phyloP scores from a whole-genome alignment of 2,329 filamentous ascomycete genomes.

The Septoria linicola region DNA sequence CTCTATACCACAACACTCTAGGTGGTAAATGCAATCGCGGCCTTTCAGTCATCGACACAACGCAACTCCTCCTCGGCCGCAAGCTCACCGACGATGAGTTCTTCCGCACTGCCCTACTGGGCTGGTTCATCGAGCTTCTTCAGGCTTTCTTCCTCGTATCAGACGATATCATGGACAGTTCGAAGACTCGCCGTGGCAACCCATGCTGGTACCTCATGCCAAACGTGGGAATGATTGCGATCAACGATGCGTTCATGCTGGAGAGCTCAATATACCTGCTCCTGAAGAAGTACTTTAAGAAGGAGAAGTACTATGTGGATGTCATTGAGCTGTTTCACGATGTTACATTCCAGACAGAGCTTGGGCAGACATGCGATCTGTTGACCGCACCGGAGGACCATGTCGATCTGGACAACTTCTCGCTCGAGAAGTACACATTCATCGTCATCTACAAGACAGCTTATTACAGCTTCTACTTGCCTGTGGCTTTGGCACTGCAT shows the following conservation, averaged over 20 bases:
- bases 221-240: slow-evolving; percentile 89
- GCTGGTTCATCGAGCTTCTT: slow-evolving; percentile 97
- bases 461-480: slow-evolving; percentile 98
- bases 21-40: slow-evolving; percentile 99
- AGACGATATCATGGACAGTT: slow-evolving; percentile 97
- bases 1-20: slow-evolving; percentile 78
- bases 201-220: slow-evolving; percentile 96
- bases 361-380: slow-evolving; percentile 91
- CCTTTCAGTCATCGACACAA: slow-evolving; percentile 94
- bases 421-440: slow-evolving; percentile 90
- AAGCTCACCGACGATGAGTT: slow-evolving; percentile 78
- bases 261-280: slow-evolving; percentile 87
- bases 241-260: slow-evolving; percentile 98
- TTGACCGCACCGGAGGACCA: slow-evolving; percentile 93
- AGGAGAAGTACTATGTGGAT: slow-evolving; percentile 83
- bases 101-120: slow-evolving; percentile 81
- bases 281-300: slow-evolving; percentile 89
- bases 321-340: slow-evolving; percentile 97
- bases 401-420: slow-evolving; percentile 93
- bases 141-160: slow-evolving; percentile 99
- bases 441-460: slow-evolving; percentile 99
- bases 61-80: slow-evolving; percentile 71
- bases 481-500: slow-evolving; percentile 85
- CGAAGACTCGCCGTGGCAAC: slow-evolving; percentile 88
- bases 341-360: slow-evolving; percentile 86